Percentiles rank a stretch among this genome's conserved stretches.
Evolutionary conservation across 2,329 filamentous ascomycete species (phyloP).

Genomic region (Hypoxylon rubiginosum): DNA sequence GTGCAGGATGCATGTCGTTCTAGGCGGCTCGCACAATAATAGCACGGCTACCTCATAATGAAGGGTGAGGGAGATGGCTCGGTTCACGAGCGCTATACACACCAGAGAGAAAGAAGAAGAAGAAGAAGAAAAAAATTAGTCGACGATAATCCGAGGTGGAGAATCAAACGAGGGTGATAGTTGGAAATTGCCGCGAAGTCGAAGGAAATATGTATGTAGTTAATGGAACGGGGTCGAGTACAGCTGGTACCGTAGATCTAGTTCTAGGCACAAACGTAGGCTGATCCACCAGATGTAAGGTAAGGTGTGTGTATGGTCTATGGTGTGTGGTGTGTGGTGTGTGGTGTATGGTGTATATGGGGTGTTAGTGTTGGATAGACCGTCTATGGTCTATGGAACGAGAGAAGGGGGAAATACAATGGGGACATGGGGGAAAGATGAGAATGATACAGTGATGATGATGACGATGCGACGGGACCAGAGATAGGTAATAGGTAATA

Average conservation of each 20-base stretch:
- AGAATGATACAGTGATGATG: too few species aligned
- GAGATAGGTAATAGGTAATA: too few species aligned
- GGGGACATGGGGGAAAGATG: too few species aligned
- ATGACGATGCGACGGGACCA: too few species aligned
- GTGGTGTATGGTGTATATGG: neutral
- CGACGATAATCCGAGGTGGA: constrained; percentile 35
- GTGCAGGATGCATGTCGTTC: constrained; percentile 54
- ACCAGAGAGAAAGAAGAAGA: too few species aligned
- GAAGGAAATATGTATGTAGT: constrained; percentile 33
- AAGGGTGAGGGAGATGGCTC: constrained; percentile 45
- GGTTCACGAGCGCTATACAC: constrained; percentile 36
- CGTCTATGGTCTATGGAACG: neutral
- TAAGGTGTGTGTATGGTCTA: constrained; percentile 26
- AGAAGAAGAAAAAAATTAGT: constrained; percentile 14
- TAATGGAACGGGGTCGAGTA: constrained; percentile 12
- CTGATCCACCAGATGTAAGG: constrained; percentile 38
- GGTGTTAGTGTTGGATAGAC: constrained; percentile 4
- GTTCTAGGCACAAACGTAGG: constrained; percentile 32
- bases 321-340: constrained; percentile 3
- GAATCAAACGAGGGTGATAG: constrained; percentile 41
- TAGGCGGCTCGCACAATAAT: constrained; percentile 45
- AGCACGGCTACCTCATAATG: constrained; percentile 52
- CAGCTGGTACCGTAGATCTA: constrained; percentile 16
- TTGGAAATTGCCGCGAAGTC: constrained; percentile 40
- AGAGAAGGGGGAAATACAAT: constrained; percentile 1